Conservation (phyloP, 352 stramenopile genomes). For the Blastocystis sp. region DNA sequence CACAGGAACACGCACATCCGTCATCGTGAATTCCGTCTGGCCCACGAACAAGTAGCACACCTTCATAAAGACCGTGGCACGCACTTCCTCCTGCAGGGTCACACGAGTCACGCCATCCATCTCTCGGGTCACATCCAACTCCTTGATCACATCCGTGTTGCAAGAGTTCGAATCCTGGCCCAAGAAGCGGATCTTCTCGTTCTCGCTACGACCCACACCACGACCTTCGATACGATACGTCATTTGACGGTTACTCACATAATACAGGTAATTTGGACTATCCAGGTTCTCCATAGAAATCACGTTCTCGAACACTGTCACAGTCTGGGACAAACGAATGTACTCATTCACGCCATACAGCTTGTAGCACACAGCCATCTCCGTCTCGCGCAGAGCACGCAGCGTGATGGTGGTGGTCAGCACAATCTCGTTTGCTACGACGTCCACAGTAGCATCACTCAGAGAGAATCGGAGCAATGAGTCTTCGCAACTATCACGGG, state of each 20-base stretch:
- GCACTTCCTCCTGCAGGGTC: background rate
- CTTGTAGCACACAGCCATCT: conserved; percentile 52
- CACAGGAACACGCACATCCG: conserved; percentile 17
- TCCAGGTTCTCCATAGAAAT: conserved; percentile 35
- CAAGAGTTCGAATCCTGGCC: background rate
- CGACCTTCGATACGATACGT: background rate
- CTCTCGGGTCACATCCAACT: background rate
- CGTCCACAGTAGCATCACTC: background rate
- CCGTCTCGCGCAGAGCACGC: background rate
- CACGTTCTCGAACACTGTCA: background rate
- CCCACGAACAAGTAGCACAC: conserved; percentile 41
- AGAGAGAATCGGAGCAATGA: background rate
- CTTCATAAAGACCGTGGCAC: background rate
- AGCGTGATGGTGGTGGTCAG: background rate
- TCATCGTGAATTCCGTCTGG: background rate
- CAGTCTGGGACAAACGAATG: background rate
- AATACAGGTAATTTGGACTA: background rate
- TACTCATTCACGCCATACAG: background rate
- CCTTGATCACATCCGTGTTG: background rate
- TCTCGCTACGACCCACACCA: background rate
- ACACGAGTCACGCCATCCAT: background rate
- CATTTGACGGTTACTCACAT: background rate
- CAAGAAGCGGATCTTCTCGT: conserved; percentile 3
- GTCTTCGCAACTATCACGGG: background rate
- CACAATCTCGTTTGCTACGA: background rate